Evolutionary conservation across 2,329 filamentous ascomycete species (phyloP).

Genomic region (Allantophomopsis lycopodina): DNA sequence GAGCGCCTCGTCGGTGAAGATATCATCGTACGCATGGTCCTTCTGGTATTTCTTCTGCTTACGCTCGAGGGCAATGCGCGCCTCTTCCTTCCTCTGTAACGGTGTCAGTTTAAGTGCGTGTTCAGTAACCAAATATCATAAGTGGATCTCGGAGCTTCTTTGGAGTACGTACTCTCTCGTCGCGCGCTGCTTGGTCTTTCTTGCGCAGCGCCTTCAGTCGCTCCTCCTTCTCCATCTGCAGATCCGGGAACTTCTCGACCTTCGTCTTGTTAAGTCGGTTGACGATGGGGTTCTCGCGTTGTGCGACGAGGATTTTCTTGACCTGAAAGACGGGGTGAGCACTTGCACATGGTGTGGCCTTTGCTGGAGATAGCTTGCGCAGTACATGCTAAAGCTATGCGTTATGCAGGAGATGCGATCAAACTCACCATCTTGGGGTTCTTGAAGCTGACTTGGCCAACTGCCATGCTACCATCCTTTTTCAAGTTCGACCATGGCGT

Average conservation of each 20-base stretch:
- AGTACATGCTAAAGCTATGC: neutral
- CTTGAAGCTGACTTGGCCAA: slow-evolving; percentile 90
- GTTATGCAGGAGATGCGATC: neutral
- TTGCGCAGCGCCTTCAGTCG: slow-evolving; percentile 57
- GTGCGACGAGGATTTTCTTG: slow-evolving; percentile 64
- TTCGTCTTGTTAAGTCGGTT: slow-evolving; percentile 98
- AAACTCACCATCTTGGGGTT: slow-evolving; percentile 53
- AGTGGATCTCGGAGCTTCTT: too few relatives aligned
- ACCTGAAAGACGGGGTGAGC: slow-evolving; percentile 32
- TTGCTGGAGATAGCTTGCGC: neutral
- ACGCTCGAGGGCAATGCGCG: slow-evolving; percentile 59
- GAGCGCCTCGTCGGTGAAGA: slow-evolving; percentile 76
- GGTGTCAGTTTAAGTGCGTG: too few relatives aligned
- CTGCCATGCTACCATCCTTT: slow-evolving; percentile 92
- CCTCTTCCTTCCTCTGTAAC: slow-evolving; percentile 62
- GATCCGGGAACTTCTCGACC: slow-evolving; percentile 74
- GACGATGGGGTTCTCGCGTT: slow-evolving; percentile 79
- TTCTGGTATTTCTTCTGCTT: slow-evolving; percentile 88
- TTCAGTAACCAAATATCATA: too few relatives aligned
- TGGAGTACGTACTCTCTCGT: slow-evolving; percentile 39
- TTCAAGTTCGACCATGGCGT: slow-evolving; percentile 94
- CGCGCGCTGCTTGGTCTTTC: slow-evolving; percentile 49
- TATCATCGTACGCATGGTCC: slow-evolving; percentile 93
- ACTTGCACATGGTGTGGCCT: neutral
- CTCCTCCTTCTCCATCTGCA: slow-evolving; percentile 71